A percentile compares a stretch with the other conserved stretches of the same genome.
These are phyloP conservation scores for Pinguiococcus pyrenoidosus DNA, from an alignment of 108 stramenopile genomes.

Conservation along the genomic window DNA sequence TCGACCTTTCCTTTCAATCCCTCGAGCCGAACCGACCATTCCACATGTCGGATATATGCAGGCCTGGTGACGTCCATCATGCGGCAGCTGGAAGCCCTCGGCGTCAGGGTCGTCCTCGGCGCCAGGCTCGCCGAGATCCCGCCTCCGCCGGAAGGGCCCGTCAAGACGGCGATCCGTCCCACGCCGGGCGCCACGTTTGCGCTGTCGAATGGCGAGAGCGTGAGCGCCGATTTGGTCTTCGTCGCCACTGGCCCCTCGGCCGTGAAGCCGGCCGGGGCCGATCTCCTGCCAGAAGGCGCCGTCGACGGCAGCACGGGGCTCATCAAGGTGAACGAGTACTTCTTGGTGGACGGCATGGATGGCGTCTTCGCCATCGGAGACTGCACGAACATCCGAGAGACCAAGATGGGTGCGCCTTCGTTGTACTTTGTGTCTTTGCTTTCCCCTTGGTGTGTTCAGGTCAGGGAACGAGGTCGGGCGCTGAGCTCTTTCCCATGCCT, in stretches of 20 bases:
- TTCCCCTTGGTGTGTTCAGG: too few species aligned
- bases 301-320: conserved; percentile 7
- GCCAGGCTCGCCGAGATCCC: conserved; percentile 1
- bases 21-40: neutral
- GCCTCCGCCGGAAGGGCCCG: too few species aligned
- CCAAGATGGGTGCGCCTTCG: too few species aligned
- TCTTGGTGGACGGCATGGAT: neutral
- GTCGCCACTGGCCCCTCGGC: conserved; percentile 1
- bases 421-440: too few species aligned
- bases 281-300: conserved; percentile 1
- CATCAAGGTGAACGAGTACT: neutral
- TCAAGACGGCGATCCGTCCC: neutral
- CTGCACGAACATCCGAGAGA: conserved; percentile 3
- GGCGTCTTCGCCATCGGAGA: conserved; percentile 14
- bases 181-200: conserved; percentile 1
- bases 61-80: neutral
- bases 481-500: too few species aligned
- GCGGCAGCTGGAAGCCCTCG: conserved; percentile 4
- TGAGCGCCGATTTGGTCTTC: conserved; percentile 9
- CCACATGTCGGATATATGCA: neutral
- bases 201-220: neutral
- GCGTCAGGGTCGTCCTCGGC: conserved; percentile 14
- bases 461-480: too few species aligned
- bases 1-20: conserved; percentile 5
- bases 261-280: neutral